A percentile compares a stretch with the other conserved stretches of the same genome.
Conservation (phyloP, 2,329 filamentous ascomycete species). For the Nannizzia gypsea region DNA sequence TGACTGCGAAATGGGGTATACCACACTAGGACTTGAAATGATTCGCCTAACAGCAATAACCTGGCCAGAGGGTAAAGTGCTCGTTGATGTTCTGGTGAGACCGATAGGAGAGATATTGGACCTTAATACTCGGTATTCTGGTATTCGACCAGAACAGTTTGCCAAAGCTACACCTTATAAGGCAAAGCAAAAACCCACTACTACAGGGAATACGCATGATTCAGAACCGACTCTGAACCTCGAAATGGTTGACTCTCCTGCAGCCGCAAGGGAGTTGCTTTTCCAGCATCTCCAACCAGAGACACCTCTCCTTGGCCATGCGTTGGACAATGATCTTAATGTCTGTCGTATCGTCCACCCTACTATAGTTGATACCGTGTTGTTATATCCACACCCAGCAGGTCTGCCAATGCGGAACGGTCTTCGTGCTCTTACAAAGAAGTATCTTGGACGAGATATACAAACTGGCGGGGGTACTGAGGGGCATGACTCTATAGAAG, state of each 20-base stretch:
- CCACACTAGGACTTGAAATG: constrained; percentile 73
- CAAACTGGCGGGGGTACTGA: constrained; percentile 51
- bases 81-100: constrained; percentile 76
- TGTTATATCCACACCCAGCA: constrained; percentile 66
- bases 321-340: constrained; percentile 91
- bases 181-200: constrained; percentile 15
- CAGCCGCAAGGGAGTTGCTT: constrained; percentile 62
- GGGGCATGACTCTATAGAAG: constrained; percentile 88
- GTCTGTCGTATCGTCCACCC: constrained; percentile 73
- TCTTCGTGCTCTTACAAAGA: constrained; percentile 61
- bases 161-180: constrained; percentile 51
- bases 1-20: constrained; percentile 98
- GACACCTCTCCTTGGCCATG: constrained; percentile 83
- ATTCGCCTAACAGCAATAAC: constrained; percentile 78
- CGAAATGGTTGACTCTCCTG: constrained; percentile 63
- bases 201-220: constrained; percentile 15
- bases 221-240: constrained; percentile 32
- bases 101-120: constrained; percentile 77
- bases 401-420: constrained; percentile 68
- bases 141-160: constrained; percentile 68
- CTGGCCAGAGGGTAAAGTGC: constrained; percentile 64
- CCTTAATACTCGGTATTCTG: constrained; percentile 84
- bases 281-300: constrained; percentile 61
- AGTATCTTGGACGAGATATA: constrained; percentile 62
- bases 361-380: constrained; percentile 69